These are phyloP conservation scores for Xylaria multiplex DNA, from an alignment of 2,329 filamentous ascomycete species.

Conservation along the genomic window DNA sequence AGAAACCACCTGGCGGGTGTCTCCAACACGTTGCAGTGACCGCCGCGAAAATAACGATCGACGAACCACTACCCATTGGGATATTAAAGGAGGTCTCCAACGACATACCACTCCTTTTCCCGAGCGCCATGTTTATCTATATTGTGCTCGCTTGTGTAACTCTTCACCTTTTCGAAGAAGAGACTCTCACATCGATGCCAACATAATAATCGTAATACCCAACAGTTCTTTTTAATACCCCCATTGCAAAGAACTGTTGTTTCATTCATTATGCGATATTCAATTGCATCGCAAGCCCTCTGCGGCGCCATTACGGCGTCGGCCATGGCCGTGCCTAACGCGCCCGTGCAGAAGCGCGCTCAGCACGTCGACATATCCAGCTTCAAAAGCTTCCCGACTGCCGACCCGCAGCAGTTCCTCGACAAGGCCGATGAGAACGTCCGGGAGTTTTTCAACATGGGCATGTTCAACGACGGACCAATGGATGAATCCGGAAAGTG, in stretches of 20 bases:
- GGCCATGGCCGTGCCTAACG: slow-evolving; percentile 40
- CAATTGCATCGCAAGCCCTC: slow-evolving; percentile 43
- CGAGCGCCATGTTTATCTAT: slow-evolving; percentile 28
- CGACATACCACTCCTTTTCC: slow-evolving; percentile 30
- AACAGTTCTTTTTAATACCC: slow-evolving; percentile 13
- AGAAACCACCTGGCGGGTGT: slow-evolving; percentile 27
- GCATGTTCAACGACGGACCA: slow-evolving; percentile 37
- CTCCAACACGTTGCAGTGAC: slow-evolving; percentile 24
- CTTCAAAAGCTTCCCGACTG: slow-evolving; percentile 47
- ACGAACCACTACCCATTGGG: slow-evolving; percentile 36
- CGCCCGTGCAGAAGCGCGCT: slow-evolving; percentile 34
- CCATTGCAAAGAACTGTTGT: not conserved
- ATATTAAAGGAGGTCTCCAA: slow-evolving; percentile 36
- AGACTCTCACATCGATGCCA: slow-evolving; percentile 23
- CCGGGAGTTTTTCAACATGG: slow-evolving; percentile 34
- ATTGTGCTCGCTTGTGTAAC: slow-evolving; percentile 32
- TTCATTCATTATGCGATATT: slow-evolving; percentile 43
- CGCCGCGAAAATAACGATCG: slow-evolving; percentile 45
- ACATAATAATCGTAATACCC: slow-evolving; percentile 39
- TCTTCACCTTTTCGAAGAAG: slow-evolving; percentile 28
- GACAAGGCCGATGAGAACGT: slow-evolving; percentile 36
- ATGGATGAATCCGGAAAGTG: slow-evolving; percentile 31
- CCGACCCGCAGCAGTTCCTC: slow-evolving; percentile 43
- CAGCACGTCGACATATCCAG: slow-evolving; percentile 42
- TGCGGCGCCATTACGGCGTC: slow-evolving; percentile 45